phyloP scores from a whole-genome alignment of 1,284 basidiomycete species.

The Laetiporus sulphureus region DNA sequence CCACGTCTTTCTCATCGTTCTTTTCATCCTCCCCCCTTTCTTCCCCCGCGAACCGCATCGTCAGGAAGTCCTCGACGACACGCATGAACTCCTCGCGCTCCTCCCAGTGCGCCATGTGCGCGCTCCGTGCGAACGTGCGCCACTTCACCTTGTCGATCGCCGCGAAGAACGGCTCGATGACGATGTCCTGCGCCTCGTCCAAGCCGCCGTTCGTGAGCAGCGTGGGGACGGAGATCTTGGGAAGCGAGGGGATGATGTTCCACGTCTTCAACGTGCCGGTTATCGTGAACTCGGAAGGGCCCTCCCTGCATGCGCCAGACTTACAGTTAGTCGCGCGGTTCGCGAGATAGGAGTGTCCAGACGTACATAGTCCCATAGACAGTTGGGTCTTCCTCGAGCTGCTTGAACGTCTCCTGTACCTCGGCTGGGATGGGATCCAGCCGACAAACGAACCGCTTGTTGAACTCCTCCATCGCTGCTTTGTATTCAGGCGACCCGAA shows the following conservation, averaged over 20 bases:
- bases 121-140: conserved; percentile 22
- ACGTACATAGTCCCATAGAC: conserved; percentile 42
- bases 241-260: conserved; percentile 36
- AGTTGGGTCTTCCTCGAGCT: conserved; percentile 37
- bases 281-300: conserved; percentile 44
- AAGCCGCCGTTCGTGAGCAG: conserved; percentile 45
- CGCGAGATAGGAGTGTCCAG: background rate
- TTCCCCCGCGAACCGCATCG: too few relatives aligned
- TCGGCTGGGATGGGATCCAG: conserved; percentile 37
- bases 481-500: conserved; percentile 39
- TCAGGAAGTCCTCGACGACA: conserved; percentile 3
- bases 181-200: conserved; percentile 43
- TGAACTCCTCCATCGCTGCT: conserved; percentile 37
- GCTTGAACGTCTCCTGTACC: conserved; percentile 21
- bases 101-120: conserved; percentile 24
- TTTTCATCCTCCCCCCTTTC: too few relatives aligned
- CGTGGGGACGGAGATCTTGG: conserved; percentile 40
- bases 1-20: too few relatives aligned
- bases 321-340: background rate
- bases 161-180: conserved; percentile 38
- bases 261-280: conserved; percentile 43
- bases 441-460: conserved; percentile 37
- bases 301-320: conserved; percentile 31
- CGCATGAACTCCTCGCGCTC: conserved; percentile 20
- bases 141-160: conserved; percentile 30